Percentiles rank a stretch among this genome's conserved stretches.
phyloP scores from a whole-genome alignment of 768 basidiomycete species.

The Suillus subaureus region DNA sequence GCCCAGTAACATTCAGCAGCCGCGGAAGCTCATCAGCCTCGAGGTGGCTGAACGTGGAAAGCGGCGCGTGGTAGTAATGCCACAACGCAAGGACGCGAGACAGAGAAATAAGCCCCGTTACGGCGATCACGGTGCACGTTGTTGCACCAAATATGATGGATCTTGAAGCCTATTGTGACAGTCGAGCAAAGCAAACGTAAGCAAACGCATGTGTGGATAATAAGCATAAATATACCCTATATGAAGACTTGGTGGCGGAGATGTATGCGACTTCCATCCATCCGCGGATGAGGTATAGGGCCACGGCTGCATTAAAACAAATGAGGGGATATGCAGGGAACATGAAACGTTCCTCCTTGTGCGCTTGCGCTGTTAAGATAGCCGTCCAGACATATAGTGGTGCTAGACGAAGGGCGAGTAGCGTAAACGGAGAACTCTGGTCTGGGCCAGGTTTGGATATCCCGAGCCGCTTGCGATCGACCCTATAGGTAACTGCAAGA shows the following conservation, averaged over 20 bases:
- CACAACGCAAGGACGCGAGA: slow-evolving; percentile 82
- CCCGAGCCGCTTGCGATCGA: slow-evolving; percentile 81
- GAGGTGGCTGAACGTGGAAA: slow-evolving; percentile 69
- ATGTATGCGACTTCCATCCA: slow-evolving; percentile 83
- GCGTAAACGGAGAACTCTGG: slow-evolving; percentile 77
- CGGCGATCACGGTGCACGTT: slow-evolving; percentile 70
- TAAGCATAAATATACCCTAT: slow-evolving; percentile 56
- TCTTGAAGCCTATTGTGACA: slow-evolving; percentile 64
- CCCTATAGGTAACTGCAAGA: slow-evolving; percentile 67
- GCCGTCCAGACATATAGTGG: slow-evolving; percentile 91
- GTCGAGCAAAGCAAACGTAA: background rate
- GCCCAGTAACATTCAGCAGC: slow-evolving; percentile 72
- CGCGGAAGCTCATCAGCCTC: slow-evolving; percentile 81
- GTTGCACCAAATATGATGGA: slow-evolving; percentile 74
- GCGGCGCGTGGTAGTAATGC: slow-evolving; percentile 90
- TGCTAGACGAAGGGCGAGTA: slow-evolving; percentile 76
- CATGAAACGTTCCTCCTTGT: slow-evolving; percentile 99
- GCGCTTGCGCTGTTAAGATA: slow-evolving; percentile 79
- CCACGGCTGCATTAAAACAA: slow-evolving; percentile 93
- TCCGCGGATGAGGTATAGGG: slow-evolving; percentile 81
- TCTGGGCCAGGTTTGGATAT: slow-evolving; percentile 47
- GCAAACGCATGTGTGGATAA: background rate
- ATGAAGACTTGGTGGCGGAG: slow-evolving; percentile 78
- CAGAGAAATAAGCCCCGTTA: slow-evolving; percentile 69
- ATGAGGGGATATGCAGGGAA: slow-evolving; percentile 91